phyloP scores from a whole-genome alignment of 345 rosid genomes.

The Citrus trifoliata region DNA sequence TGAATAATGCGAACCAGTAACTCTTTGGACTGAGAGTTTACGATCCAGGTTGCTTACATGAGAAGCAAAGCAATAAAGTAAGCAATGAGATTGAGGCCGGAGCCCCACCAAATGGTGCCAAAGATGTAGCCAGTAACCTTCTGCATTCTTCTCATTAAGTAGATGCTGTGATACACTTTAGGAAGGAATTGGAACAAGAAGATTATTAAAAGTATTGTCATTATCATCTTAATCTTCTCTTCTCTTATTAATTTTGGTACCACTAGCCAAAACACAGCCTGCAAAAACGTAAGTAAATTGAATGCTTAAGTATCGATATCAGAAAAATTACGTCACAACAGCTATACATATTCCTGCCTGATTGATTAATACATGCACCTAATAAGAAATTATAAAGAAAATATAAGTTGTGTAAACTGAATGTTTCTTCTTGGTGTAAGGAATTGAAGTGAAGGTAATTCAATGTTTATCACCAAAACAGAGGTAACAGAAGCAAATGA shows the following conservation, averaged over 20 bases:
- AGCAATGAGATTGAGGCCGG: slow-evolving; percentile 82
- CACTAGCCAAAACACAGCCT: slow-evolving; percentile 78
- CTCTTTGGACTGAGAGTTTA: neutral
- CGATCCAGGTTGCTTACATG: slow-evolving; percentile 42
- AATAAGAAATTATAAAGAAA: too few relatives aligned
- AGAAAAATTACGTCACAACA: neutral
- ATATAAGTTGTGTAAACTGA: too few relatives aligned
- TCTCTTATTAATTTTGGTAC: slow-evolving; percentile 65
- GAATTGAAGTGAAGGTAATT: neutral
- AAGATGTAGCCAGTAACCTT: slow-evolving; percentile 92
- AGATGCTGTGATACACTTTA: slow-evolving; percentile 80
- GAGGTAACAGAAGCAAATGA: too few relatives aligned
- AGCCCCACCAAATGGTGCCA: slow-evolving; percentile 98
- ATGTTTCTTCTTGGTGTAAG: too few relatives aligned
- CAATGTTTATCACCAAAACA: too few relatives aligned
- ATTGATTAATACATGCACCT: too few relatives aligned
- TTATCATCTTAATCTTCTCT: slow-evolving; percentile 57
- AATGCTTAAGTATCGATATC: neutral
- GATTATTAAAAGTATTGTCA: slow-evolving; percentile 56
- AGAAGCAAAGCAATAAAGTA: slow-evolving; percentile 89
- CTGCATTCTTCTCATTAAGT: slow-evolving; percentile 72
- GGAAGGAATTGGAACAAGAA: slow-evolving; percentile 66
- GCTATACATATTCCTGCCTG: neutral
- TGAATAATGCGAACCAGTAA: neutral
- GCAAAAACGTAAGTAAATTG: slow-evolving; percentile 13